Evolutionary conservation across 345 rosid species (phyloP).

Genomic region (Moricandia arvensis): DNA sequence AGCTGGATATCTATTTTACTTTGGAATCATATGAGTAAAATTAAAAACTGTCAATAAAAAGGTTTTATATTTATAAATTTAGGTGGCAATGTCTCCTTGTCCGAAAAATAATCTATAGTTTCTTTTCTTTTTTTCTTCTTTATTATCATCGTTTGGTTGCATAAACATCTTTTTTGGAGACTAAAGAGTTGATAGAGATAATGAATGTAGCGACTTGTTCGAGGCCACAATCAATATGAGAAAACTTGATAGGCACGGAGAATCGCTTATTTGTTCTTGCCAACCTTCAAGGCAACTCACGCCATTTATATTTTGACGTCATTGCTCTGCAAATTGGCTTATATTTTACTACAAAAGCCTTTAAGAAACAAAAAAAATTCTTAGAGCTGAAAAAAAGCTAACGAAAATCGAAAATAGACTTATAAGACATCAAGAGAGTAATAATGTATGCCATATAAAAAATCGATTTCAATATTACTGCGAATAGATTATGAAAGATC

Average conservation of each 20-base stretch:
- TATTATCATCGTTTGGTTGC: neutral
- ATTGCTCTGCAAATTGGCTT: constrained; percentile 43
- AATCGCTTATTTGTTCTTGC: constrained; percentile 33
- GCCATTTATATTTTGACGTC: constrained; percentile 33
- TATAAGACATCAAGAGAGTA: neutral
- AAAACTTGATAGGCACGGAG: constrained; percentile 40
- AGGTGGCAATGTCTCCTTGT: neutral
- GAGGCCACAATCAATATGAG: constrained; percentile 37
- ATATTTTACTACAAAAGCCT: neutral
- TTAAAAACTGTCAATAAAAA: too few species aligned
- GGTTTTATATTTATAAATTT: too few species aligned
- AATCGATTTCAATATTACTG: constrained; percentile 19
- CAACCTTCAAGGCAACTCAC: constrained; percentile 44
- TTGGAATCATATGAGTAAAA: too few species aligned
- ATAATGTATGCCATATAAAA: constrained; percentile 32
- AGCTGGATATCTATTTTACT: constrained; percentile 29
- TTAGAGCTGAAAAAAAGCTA: neutral
- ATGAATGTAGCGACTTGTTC: constrained; percentile 39
- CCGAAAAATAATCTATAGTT: neutral
- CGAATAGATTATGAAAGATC: constrained; percentile 19
- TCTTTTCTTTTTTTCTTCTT: too few species aligned
- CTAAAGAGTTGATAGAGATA: too few species aligned
- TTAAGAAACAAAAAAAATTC: neutral
- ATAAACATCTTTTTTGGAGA: too few species aligned
- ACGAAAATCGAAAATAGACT: neutral